A percentile compares a stretch with the other conserved stretches of the same genome.
phyloP scores from a whole-genome alignment of 1,284 basidiomycete species.

The Xanthoconium separans region DNA sequence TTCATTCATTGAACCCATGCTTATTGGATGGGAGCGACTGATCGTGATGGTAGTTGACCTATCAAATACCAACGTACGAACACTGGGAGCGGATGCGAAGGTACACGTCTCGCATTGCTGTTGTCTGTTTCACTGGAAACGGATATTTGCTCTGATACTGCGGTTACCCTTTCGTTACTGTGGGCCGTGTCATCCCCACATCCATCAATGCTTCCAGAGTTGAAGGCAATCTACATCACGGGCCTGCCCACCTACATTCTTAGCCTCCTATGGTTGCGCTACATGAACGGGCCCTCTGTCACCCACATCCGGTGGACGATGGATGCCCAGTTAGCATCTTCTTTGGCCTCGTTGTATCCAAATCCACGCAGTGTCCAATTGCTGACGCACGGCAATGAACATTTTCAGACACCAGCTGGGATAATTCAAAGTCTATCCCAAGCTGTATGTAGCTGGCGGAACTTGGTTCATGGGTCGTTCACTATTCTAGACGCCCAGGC shows the following conservation, averaged over 20 bases:
- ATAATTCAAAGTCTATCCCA: not conserved
- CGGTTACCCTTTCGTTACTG: not conserved
- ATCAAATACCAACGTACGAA: not conserved
- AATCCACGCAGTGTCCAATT: not conserved
- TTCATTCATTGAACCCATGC: no score
- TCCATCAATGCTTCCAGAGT: not conserved
- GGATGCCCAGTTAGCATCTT: not conserved
- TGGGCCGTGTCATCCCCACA: not conserved
- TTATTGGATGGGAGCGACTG: no score
- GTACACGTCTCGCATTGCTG: not conserved
- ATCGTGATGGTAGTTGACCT: not conserved
- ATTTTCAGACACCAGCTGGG: no score
- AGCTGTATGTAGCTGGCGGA: not conserved
- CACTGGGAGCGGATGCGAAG: not conserved
- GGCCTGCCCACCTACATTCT: not conserved
- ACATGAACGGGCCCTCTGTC: not conserved
- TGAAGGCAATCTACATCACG: not conserved
- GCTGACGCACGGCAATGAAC: not conserved
- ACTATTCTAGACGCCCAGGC: not conserved
- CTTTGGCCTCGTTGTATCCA: not conserved
- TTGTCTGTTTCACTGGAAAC: not conserved
- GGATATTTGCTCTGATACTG: not conserved
- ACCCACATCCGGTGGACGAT: not conserved
- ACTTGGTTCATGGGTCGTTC: no score
- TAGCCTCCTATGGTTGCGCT: not conserved